These are phyloP conservation scores for Zoysia japonica DNA, from an alignment of 176 grass and related monocot species.

Conservation along the genomic window DNA sequence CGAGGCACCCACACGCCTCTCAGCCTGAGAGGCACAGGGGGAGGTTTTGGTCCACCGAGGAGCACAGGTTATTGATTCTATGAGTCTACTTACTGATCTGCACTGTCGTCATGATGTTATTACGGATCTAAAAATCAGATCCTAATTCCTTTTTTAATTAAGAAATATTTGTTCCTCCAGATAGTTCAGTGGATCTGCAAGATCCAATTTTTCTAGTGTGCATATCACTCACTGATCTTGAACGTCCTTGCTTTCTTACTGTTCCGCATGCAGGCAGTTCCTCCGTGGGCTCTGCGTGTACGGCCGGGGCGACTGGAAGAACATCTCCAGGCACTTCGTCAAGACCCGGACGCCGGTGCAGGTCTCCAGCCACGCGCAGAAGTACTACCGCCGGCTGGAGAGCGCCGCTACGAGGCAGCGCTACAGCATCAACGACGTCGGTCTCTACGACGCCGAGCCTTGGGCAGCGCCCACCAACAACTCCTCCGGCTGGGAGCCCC, in stretches of 20 bases:
- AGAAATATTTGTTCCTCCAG: too few species aligned
- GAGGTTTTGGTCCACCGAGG: constrained; percentile 20
- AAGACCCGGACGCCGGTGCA: constrained; percentile 21
- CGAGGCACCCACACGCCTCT: too few species aligned
- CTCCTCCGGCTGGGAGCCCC: not conserved
- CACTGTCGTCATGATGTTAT: not conserved
- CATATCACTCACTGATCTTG: not conserved
- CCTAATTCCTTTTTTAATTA: not conserved
- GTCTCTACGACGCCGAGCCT: constrained; percentile 19
- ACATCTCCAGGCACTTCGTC: constrained; percentile 36
- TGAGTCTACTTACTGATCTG: not conserved
- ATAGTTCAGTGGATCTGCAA: not conserved
- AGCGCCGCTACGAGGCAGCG: not conserved
- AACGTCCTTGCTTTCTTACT: too few species aligned
- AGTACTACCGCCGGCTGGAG: constrained; percentile 22
- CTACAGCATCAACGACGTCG: constrained; percentile 32
- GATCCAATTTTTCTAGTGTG: not conserved
- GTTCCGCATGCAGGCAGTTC: constrained; percentile 14
- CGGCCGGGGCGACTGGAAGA: constrained; percentile 32
- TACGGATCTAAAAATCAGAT: not conserved
- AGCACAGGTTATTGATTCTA: constrained; percentile 30
- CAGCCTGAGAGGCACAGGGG: not conserved
- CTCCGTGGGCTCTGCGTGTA: not conserved
- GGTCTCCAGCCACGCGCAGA: constrained; percentile 38
- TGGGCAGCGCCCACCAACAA: not conserved